phyloP scores from a whole-genome alignment of 2,329 filamentous ascomycete genomes.

The Capronia americana region DNA sequence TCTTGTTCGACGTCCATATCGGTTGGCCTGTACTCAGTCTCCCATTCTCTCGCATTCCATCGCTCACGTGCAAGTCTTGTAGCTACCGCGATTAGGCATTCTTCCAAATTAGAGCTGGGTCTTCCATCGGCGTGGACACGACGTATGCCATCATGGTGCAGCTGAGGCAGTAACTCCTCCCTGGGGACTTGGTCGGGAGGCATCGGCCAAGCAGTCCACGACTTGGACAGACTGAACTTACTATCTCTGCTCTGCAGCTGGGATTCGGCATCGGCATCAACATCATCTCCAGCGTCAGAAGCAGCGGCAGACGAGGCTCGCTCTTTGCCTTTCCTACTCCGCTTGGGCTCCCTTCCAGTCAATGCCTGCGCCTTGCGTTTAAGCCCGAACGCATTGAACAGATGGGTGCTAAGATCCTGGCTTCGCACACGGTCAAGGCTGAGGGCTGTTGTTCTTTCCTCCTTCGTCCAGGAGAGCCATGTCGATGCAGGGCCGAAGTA shows the following conservation, averaged over 20 bases:
- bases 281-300: slow-evolving; percentile 4
- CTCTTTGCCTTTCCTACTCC: slow-evolving; percentile 26
- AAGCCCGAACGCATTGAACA: slow-evolving; percentile 78
- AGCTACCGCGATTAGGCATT: slow-evolving; percentile 71
- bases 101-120: slow-evolving; percentile 70
- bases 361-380: slow-evolving; percentile 55
- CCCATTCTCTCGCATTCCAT: slow-evolving; percentile 45
- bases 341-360: slow-evolving; percentile 4
- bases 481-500: slow-evolving; percentile 71
- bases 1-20: neutral
- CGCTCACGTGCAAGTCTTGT: slow-evolving; percentile 71
- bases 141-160: slow-evolving; percentile 2
- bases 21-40: slow-evolving; percentile 8
- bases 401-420: slow-evolving; percentile 73
- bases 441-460: slow-evolving; percentile 73
- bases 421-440: slow-evolving; percentile 69
- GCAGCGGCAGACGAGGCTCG: slow-evolving; percentile 16
- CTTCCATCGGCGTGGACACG: slow-evolving; percentile 12
- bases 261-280: slow-evolving; percentile 40
- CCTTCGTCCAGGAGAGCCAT: slow-evolving; percentile 87
- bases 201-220: slow-evolving; percentile 89
- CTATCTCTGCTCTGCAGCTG: slow-evolving; percentile 32
- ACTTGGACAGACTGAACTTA: slow-evolving; percentile 55
- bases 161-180: slow-evolving; percentile 56
- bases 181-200: slow-evolving; percentile 66